Evolutionary conservation across 768 basidiomycete species (phyloP).

Genomic region (Podaxis mareebaensis): DNA sequence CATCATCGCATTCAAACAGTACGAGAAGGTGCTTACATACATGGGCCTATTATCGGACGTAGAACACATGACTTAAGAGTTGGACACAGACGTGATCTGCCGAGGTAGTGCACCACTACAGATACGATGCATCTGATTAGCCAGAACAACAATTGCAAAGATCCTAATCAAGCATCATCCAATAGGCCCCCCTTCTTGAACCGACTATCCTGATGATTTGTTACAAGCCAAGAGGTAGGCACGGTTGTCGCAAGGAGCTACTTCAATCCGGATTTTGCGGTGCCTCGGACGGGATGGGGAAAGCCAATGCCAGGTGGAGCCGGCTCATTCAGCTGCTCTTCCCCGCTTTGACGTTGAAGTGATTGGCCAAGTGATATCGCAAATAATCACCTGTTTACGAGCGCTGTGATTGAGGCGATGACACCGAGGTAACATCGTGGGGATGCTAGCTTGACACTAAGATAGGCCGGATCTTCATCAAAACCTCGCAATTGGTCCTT

Average conservation of each 20-base stretch:
- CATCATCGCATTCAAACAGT: neutral
- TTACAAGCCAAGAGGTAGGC: neutral
- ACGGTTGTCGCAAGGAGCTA: neutral
- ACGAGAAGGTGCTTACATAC: neutral
- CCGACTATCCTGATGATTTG: neutral
- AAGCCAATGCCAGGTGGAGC: neutral
- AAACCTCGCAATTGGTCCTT: neutral
- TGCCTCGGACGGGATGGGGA: neutral
- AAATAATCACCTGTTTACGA: conserved; percentile 1
- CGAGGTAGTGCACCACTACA: neutral
- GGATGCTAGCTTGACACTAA: neutral
- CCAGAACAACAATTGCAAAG: neutral
- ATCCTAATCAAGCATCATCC: neutral
- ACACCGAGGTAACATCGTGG: neutral
- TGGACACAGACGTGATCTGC: neutral
- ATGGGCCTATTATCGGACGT: neutral
- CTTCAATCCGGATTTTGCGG: neutral
- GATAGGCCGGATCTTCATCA: conserved; percentile 23
- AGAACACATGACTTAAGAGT: neutral
- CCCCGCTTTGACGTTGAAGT: neutral
- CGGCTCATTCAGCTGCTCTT: neutral
- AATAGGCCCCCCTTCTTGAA: neutral
- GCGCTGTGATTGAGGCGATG: neutral
- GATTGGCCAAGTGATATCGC: neutral
- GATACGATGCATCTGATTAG: neutral